A percentile compares a stretch with the other conserved stretches of the same genome.
phyloP scores from a whole-genome alignment of 1,284 basidiomycete genomes.

The Rhodotorula sp. region DNA sequence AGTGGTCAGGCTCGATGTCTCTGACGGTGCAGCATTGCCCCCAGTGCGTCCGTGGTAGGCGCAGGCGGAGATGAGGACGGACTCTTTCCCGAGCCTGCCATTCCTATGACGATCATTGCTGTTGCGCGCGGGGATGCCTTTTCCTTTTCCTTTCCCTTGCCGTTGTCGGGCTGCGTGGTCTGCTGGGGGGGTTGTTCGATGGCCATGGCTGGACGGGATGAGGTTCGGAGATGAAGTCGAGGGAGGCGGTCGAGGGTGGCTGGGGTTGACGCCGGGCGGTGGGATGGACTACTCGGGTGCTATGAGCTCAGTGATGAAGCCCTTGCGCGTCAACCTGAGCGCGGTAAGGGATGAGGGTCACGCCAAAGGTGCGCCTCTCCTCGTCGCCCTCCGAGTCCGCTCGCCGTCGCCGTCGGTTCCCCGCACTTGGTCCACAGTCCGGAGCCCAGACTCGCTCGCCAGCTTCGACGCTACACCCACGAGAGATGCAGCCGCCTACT shows the following conservation, averaged over 20 bases:
- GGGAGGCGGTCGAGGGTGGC: background rate
- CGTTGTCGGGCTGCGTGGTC: constrained; percentile 2
- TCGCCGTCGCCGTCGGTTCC: no score
- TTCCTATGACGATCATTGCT: constrained; percentile 46
- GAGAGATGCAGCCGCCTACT: background rate
- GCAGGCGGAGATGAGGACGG: background rate
- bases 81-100: constrained; percentile 34
- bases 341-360: no score
- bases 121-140: constrained; percentile 28
- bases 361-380: no score
- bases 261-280: background rate
- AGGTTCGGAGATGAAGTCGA: background rate
- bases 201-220: background rate
- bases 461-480: background rate
- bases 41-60: background rate
- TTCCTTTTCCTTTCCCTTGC: constrained; percentile 21
- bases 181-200: background rate
- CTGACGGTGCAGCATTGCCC: no score
- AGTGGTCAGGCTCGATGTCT: background rate
- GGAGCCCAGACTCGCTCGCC: background rate
- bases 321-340: no score
- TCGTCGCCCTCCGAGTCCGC: no score
- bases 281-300: no score
- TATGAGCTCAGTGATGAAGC: no score
- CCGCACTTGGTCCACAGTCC: no score